phyloP scores from a whole-genome alignment of 148 eudicot genomes.

The Fagopyrum tataricum region DNA sequence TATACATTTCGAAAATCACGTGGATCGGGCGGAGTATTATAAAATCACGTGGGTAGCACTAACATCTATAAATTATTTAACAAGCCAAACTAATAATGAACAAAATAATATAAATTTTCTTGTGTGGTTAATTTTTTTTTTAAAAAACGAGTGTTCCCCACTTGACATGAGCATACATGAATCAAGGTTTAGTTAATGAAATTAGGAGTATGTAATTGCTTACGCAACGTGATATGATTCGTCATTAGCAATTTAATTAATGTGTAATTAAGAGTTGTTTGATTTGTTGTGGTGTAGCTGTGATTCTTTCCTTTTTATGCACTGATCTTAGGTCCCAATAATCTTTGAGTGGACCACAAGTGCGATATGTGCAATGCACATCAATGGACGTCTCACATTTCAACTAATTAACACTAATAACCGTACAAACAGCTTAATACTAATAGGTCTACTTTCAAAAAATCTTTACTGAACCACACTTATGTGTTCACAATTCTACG shows the following conservation, averaged over 20 bases:
- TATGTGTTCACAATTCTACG: too few relatives aligned
- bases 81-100: background rate
- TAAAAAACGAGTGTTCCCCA: background rate
- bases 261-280: background rate
- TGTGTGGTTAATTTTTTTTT: background rate
- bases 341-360: slow-evolving; percentile 5
- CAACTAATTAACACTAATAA: too few relatives aligned
- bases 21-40: background rate
- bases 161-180: background rate
- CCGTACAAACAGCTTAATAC: too few relatives aligned
- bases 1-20: too few relatives aligned
- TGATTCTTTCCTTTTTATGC: too few relatives aligned
- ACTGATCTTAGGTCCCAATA: background rate
- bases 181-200: background rate
- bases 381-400: too few relatives aligned
- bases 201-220: background rate
- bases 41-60: slow-evolving; percentile 9
- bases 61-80: background rate
- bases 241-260: background rate
- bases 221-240: slow-evolving; percentile 6
- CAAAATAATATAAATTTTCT: background rate
- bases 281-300: background rate
- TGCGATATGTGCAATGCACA: background rate
- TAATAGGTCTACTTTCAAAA: too few relatives aligned
- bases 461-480: too few relatives aligned